Conservation (phyloP, 2,329 filamentous ascomycete genomes). For the Aspergillus ochraceus region DNA sequence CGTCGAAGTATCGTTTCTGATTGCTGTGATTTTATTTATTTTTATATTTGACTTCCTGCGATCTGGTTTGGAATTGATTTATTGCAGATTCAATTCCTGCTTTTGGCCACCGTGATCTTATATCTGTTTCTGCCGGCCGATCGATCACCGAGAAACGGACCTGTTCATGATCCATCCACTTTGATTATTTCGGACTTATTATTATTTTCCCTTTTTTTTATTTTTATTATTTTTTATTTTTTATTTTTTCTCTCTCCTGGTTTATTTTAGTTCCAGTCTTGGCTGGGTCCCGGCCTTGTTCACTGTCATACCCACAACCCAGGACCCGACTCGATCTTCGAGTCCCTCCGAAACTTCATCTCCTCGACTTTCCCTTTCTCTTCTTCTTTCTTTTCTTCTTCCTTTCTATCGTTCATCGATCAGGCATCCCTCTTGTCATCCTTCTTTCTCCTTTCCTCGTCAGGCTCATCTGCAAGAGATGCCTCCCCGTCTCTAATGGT, state of each 20-base stretch:
- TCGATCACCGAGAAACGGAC: constrained; percentile 3
- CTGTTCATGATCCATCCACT: not conserved
- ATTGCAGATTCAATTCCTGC: not conserved
- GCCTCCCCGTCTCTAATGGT: constrained; percentile 22
- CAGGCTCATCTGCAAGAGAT: constrained; percentile 17
- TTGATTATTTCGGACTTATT: not conserved
- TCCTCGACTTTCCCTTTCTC: not conserved
- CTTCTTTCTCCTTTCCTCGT: constrained; percentile 2
- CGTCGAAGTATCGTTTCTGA: not conserved
- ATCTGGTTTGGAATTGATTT: not conserved
- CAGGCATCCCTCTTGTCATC: constrained; percentile 16
- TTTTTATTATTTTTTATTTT: not conserved
- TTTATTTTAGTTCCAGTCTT: constrained; percentile 20
- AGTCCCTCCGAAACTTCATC: not conserved
- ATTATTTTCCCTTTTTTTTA: not conserved
- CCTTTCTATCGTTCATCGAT: constrained; percentile 8
- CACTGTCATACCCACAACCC: constrained; percentile 9
- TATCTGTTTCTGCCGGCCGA: not conserved
- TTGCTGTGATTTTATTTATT: not conserved
- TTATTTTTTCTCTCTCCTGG: not conserved
- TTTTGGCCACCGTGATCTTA: not conserved
- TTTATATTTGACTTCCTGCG: not conserved
- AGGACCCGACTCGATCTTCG: constrained; percentile 2
- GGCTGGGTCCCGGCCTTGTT: constrained; percentile 8
- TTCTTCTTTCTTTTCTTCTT: constrained; percentile 4